phyloP scores from a whole-genome alignment of 1,284 basidiomycete genomes.

The Sphagnurus paluster region DNA sequence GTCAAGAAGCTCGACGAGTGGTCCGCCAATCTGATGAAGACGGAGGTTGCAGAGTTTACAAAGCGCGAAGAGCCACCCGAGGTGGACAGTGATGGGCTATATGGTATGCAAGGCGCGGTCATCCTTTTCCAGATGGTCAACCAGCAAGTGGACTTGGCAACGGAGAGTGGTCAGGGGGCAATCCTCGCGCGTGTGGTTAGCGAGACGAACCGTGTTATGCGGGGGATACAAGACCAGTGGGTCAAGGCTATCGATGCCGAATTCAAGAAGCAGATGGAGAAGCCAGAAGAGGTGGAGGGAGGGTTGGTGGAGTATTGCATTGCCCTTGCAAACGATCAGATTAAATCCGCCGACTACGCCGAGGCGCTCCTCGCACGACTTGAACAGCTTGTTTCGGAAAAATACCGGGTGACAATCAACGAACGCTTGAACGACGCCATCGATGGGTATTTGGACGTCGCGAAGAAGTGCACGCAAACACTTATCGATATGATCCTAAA shows the following conservation, averaged over 20 bases:
- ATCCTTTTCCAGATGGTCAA: slow-evolving; percentile 99
- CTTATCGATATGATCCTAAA: slow-evolving; percentile 96
- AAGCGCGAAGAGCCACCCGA: slow-evolving; percentile 87
- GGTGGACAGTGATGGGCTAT: slow-evolving; percentile 84
- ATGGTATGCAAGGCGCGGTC: slow-evolving; percentile 89
- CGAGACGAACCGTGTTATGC: slow-evolving; percentile 90
- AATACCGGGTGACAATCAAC: slow-evolving; percentile 84
- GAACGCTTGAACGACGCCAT: slow-evolving; percentile 94
- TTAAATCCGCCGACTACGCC: slow-evolving; percentile 93
- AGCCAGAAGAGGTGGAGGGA: slow-evolving; percentile 85
- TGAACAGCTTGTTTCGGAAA: slow-evolving; percentile 90
- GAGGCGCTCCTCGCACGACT: slow-evolving; percentile 85
- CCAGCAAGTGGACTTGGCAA: slow-evolving; percentile 93
- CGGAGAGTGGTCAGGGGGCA: slow-evolving; percentile 93
- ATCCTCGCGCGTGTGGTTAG: slow-evolving; percentile 91
- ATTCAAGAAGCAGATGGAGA: slow-evolving; percentile 85
- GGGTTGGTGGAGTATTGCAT: slow-evolving; percentile 97
- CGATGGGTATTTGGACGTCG: slow-evolving; percentile 97
- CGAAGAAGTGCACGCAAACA: slow-evolving; percentile 94
- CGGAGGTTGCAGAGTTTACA: slow-evolving; percentile 86
- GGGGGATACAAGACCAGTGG: slow-evolving; percentile 89
- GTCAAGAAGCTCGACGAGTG: slow-evolving; percentile 97
- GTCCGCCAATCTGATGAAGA: slow-evolving; percentile 92
- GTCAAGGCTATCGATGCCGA: slow-evolving; percentile 82
- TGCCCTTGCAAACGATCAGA: slow-evolving; percentile 97